A percentile compares a stretch with the other conserved stretches of the same genome.
Evolutionary conservation across 306 rosid genomes (phyloP).

Genomic region (Sindora glabra): DNA sequence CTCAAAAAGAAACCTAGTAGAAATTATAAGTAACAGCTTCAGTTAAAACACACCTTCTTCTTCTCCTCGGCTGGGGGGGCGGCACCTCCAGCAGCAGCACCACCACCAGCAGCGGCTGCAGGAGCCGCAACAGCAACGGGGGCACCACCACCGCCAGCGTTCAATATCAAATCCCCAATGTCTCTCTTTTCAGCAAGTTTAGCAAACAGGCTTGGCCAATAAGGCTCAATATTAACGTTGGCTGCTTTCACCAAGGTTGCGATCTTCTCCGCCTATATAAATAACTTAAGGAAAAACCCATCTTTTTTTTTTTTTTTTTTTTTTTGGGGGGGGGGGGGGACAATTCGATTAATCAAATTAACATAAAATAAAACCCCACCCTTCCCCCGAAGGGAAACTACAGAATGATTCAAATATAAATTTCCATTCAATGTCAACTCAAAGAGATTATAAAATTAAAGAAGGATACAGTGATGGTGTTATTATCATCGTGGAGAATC

Average conservation of each 20-base stretch:
- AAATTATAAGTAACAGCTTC: background rate
- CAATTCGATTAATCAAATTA: background rate
- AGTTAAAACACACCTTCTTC: conserved; percentile 47
- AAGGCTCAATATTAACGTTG: conserved; percentile 45
- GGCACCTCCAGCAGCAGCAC: conserved; percentile 32
- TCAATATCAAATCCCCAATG: conserved; percentile 57
- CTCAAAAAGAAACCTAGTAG: background rate
- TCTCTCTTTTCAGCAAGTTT: conserved; percentile 66
- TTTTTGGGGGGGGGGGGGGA: too few species aligned
- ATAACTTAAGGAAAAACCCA: conserved; percentile 20
- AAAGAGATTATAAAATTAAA: background rate
- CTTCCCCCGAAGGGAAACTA: background rate
- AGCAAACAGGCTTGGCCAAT: conserved; percentile 65
- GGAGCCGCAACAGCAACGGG: conserved; percentile 48
- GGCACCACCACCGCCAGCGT: conserved; percentile 60
- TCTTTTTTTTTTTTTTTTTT: too few species aligned
- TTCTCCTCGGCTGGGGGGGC: conserved; percentile 64
- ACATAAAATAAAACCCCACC: background rate
- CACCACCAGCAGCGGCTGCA: conserved; percentile 31
- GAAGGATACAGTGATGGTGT: conserved; percentile 52
- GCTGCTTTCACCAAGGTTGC: conserved; percentile 51
- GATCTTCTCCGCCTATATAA: conserved; percentile 63
- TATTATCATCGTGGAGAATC: conserved; percentile 54
- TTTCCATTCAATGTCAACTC: background rate
- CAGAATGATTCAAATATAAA: background rate